These are phyloP conservation scores for Dryas alaskensis DNA, from an alignment of 306 rosid species.

Conservation along the genomic window DNA sequence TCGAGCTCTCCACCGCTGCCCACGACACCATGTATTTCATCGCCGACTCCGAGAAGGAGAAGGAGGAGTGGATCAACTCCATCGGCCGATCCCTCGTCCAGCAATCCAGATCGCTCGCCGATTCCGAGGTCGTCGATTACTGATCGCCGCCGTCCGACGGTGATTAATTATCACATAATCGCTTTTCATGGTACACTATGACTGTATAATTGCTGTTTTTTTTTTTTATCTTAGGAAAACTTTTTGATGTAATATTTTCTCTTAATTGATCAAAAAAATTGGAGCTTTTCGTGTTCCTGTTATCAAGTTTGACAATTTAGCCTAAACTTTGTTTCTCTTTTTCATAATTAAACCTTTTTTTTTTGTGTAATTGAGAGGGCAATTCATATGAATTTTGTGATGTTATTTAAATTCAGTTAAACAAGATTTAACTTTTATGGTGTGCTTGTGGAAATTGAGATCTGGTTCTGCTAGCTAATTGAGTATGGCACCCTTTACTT, in stretches of 20 bases:
- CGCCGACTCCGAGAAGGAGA: conserved; percentile 61
- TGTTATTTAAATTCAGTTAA: neutral
- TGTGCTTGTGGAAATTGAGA: neutral
- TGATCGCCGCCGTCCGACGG: conserved; percentile 30
- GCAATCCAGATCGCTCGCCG: conserved; percentile 49
- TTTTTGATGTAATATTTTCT: neutral
- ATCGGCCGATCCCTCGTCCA: conserved; percentile 54
- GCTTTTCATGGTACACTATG: neutral
- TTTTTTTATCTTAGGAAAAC: too few relatives aligned
- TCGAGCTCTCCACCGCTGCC: conserved; percentile 57
- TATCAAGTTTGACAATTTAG: neutral
- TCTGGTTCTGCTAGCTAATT: neutral
- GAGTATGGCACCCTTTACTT: neutral
- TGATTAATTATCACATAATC: conserved; percentile 1
- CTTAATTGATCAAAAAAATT: neutral
- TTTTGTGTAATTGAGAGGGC: neutral
- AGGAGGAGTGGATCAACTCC: conserved; percentile 61
- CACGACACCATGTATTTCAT: conserved; percentile 58
- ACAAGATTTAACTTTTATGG: neutral
- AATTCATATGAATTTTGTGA: neutral
- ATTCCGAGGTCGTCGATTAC: conserved; percentile 51
- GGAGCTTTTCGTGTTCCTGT: neutral
- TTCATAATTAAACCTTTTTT: neutral
- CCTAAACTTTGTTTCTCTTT: conserved; percentile 1
- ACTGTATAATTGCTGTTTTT: neutral